Evolutionary conservation across 108 stramenopile species (phyloP).

Genomic region (Discostella stelligeroides): DNA sequence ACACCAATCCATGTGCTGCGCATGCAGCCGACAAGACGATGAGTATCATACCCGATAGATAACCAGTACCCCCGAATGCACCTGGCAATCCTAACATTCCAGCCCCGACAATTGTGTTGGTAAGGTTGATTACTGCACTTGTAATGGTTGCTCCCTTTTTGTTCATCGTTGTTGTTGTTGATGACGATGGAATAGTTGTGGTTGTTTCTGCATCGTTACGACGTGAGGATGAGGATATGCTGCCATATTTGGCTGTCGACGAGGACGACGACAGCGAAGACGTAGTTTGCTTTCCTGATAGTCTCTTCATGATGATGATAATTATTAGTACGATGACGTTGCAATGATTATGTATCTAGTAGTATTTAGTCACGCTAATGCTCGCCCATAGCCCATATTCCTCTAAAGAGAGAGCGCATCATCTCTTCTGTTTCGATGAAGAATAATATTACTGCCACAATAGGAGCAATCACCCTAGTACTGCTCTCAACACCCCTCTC

Average conservation of each 20-base stretch:
- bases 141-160: conserved; percentile 32
- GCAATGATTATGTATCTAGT: no score
- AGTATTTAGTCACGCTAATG: no score
- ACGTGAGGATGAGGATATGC: neutral
- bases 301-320: neutral
- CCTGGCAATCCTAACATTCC: conserved; percentile 78
- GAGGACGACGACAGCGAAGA: neutral
- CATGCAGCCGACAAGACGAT: conserved; percentile 60
- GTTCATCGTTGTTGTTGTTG: neutral
- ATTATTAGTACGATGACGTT: no score
- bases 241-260: neutral
- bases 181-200: neutral
- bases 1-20: conserved; percentile 54
- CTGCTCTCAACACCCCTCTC: no score
- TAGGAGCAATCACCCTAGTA: no score
- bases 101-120: conserved; percentile 77
- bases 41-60: conserved; percentile 55
- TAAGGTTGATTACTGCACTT: conserved; percentile 61
- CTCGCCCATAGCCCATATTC: no score
- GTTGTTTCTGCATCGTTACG: neutral
- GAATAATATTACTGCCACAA: no score
- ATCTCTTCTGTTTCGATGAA: no score
- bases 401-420: no score
- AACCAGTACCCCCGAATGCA: conserved; percentile 71
- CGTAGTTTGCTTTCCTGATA: neutral